These are phyloP conservation scores for Metroxylon sagu DNA, from an alignment of 176 grass and related monocot genomes.

Conservation along the genomic window DNA sequence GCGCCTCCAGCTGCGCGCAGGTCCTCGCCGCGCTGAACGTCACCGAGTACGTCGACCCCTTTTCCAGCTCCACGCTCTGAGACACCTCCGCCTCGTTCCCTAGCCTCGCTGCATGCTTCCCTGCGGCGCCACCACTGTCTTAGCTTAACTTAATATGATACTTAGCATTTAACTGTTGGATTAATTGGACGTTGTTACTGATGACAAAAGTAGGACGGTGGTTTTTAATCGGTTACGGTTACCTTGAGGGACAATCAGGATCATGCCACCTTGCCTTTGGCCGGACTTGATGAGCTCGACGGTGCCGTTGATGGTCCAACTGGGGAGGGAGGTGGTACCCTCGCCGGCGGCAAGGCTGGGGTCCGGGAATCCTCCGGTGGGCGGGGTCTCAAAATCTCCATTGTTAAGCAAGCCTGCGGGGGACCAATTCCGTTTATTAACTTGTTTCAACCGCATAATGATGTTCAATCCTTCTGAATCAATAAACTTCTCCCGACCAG, in stretches of 20 bases:
- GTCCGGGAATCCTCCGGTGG: conserved; percentile 56
- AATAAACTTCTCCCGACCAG: too few species aligned
- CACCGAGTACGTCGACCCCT: conserved; percentile 69
- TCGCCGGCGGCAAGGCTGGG: conserved; percentile 42
- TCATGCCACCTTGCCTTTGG: conserved; percentile 95
- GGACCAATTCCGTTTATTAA: conserved; percentile 5
- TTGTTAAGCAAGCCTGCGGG: conserved; percentile 72
- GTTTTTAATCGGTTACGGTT: background rate
- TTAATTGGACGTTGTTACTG: too few species aligned
- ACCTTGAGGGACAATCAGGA: conserved; percentile 95
- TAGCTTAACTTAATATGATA: too few species aligned
- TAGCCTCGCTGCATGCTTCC: conserved; percentile 66
- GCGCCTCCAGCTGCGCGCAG: conserved; percentile 80
- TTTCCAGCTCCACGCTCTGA: conserved; percentile 66
- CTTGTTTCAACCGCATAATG: too few species aligned
- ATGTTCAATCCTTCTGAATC: too few species aligned
- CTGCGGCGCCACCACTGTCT: conserved; percentile 13
- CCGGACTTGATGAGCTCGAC: conserved; percentile 80
- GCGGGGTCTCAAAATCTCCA: conserved; percentile 74
- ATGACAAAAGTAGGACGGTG: too few species aligned
- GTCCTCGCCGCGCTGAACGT: conserved; percentile 93
- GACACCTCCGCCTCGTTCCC: conserved; percentile 79
- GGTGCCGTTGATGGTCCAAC: conserved; percentile 86
- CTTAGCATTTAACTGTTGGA: too few species aligned
- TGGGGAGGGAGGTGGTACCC: conserved; percentile 51